These are phyloP conservation scores for Camellia granthamiana DNA, from an alignment of 148 eudicot species.

Conservation along the genomic window DNA sequence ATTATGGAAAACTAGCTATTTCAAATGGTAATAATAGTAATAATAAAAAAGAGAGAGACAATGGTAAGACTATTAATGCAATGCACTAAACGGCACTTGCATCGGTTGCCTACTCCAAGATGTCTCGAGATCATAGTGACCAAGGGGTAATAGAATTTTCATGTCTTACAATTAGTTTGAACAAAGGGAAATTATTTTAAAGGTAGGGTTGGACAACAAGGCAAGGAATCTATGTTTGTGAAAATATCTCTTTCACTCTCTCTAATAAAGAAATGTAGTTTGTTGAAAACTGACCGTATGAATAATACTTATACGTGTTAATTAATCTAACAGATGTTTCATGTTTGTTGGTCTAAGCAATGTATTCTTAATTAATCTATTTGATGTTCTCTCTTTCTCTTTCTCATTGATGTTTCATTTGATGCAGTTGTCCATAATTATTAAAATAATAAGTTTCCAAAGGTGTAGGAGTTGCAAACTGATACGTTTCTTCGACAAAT, in stretches of 20 bases:
- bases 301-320: background rate
- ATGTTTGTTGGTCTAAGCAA: background rate
- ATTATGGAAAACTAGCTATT: too few relatives aligned
- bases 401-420: background rate
- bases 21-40: background rate
- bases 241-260: background rate
- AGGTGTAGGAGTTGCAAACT: background rate
- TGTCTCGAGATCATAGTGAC: background rate
- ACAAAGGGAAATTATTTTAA: background rate
- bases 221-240: constrained; percentile 9
- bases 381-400: background rate
- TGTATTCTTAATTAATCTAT: background rate
- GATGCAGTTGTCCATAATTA: background rate
- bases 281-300: background rate
- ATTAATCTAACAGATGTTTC: constrained; percentile 1
- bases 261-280: background rate
- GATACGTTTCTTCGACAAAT: background rate
- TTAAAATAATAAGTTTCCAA: background rate
- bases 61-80: background rate
- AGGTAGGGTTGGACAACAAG: constrained; percentile 13
- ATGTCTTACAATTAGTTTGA: background rate
- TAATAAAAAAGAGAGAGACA: background rate
- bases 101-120: background rate
- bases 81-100: background rate
- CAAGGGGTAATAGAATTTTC: background rate